Percentiles rank a stretch among this genome's conserved stretches.
These are phyloP conservation scores for Solanum appendiculatum DNA, from an alignment of 257 asterid species.

Conservation along the genomic window DNA sequence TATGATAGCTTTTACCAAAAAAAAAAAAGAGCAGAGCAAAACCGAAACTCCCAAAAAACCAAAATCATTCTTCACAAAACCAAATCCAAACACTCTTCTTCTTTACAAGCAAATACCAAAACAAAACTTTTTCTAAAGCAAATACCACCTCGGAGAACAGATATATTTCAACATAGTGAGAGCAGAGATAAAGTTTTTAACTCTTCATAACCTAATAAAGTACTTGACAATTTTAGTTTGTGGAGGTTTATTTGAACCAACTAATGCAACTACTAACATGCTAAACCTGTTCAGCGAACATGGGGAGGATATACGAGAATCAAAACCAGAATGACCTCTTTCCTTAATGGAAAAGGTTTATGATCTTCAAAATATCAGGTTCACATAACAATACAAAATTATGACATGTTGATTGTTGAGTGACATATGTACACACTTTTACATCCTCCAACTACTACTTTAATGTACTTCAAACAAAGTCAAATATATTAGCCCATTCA, in stretches of 20 bases:
- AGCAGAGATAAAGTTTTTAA: neutral
- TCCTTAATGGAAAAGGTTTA: neutral
- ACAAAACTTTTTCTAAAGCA: neutral
- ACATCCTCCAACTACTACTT: neutral
- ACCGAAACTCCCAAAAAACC: neutral
- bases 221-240: neutral
- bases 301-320: neutral
- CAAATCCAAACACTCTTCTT: neutral
- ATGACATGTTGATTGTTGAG: neutral
- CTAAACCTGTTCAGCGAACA: neutral
- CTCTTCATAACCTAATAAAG: neutral
- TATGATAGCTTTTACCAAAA: neutral
- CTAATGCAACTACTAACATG: neutral
- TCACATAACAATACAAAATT: neutral
- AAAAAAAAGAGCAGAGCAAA: neutral
- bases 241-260: neutral
- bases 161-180: neutral
- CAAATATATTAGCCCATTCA: neutral
- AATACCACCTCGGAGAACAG: neutral
- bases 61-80: neutral
- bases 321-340: neutral
- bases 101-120: neutral
- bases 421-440: neutral
- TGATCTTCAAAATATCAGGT: neutral
- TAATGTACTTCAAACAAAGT: neutral